Base-by-base conservation (phyloP, 805 yeast species). In the Candida coleopterorum region DNA sequence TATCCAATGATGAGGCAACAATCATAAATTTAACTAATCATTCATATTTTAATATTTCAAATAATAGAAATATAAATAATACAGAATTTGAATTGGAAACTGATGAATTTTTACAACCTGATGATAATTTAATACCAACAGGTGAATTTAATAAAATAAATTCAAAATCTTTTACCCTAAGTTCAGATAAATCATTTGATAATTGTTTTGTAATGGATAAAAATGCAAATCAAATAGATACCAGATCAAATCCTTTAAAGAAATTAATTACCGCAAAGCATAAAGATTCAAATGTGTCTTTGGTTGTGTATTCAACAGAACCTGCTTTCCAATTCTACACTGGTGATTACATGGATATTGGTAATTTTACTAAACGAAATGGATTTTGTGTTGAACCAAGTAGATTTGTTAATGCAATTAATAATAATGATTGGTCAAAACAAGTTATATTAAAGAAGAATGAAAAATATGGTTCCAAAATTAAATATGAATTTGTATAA, bases 281-380 rank as follows among this genome's bases (percentile, higher is more conserved):
- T 45, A 73, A 77, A 11, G 58, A 57, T 16, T 57, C 78, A 4
- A 54, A 59, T 6, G 48, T 70, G 33, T 57, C 60, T 31, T 49
- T 80, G 26, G 54, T 55, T 15, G 70, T 73, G 7, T 49, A 54
- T 12, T 64, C 83, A 6, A 80, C 86, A 3, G 87, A 80, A 40
- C 87, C 86, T 6, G 60, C 77, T 2, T 77, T 75, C 63, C 85
- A 79, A 53, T 61, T 80, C 27, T 80, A 79, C 56, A 77, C 85
- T 21, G 84, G 83, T 16, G 79, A 73, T 46, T 60, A 62, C 36
- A 64, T 72, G 29, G 47, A 63, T 35, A 64, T 66, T 24, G 56
- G 59, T 15, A 66, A 57, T 9, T 53, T 53, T 44, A 47, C 53
- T 45, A 36, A 70, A 63, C 53, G 70, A 44, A 53, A 70, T 36